Base-by-base conservation (phyloP, 768 basidiomycete species). In the Rhodotorula toruloides region DNA sequence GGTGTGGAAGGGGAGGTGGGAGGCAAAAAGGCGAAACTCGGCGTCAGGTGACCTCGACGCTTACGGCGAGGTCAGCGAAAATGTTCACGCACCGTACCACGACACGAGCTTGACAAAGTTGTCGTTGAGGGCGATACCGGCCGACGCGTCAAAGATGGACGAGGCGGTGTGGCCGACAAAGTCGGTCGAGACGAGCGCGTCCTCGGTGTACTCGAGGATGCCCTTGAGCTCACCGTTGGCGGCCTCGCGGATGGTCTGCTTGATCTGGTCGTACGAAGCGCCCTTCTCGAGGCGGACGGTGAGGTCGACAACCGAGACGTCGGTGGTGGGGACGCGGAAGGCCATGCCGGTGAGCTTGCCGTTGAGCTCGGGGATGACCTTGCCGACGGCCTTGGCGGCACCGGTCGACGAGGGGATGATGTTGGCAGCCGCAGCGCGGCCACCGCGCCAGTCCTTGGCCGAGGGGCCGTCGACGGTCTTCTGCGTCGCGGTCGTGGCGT, bases 331-430 rank as follows among this genome's bases (percentile, higher is more conserved):
- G 65, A 98, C 88, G 81, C 94, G 94, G 92, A 99, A 97, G 54
- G 94, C 74, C 77, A 97, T 87, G 80, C 94, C 75, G 66, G 74
- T 98, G 77, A 99, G 87, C 83, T 97, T 98, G 81, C 94, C 94
- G 81, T 97, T 96, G 74, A 99, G 84, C 56, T 80, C 78, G 66
- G 94, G 94, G 78, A 98, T 97, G 80, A 99, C 74, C 68, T 73
- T 74, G 61, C 73, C 70, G 68, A 75, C 74, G 32, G 75, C 78
- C 77, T 98, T 99, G 79, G 94, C 94, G 71, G 94, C 94, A 81
- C 94, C 94, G 34, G 94, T 97, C 74, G 93, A 94, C 31, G 93
- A 96, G 55, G 94, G 94, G 78, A 99, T 99, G 82, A 99, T 97
- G 85, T 99, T 99, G 83, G 88, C 89, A 80, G 87, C 88, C 72